Conservation (phyloP, 2,329 filamentous ascomycete genomes). For the Trichoderma sp. region DNA sequence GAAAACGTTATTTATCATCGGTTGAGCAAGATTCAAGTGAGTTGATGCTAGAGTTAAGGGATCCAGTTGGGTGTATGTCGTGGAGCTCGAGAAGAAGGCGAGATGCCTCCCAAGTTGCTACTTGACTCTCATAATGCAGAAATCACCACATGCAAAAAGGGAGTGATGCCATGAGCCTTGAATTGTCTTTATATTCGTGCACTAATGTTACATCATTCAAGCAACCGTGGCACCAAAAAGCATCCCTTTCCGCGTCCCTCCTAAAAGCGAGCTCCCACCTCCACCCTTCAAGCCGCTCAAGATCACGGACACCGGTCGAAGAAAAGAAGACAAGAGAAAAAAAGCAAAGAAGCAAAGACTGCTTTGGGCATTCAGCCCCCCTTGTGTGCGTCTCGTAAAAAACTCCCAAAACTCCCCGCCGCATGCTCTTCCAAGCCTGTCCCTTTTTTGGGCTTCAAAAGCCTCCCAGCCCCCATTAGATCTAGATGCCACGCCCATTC, state of each 20-base stretch:
- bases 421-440: slow-evolving; percentile 4
- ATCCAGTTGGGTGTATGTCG: no score
- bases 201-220: slow-evolving; percentile 5
- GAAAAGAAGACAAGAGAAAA: not conserved
- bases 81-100: no score
- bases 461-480: not conserved
- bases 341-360: not conserved
- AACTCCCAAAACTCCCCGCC: slow-evolving; percentile 18
- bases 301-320: not conserved
- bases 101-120: not conserved
- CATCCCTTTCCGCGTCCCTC: not conserved
- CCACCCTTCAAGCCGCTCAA: not conserved
- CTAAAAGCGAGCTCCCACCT: not conserved
- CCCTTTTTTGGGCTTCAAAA: not conserved
- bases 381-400: not conserved
- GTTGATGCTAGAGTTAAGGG: no score
- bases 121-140: not conserved
- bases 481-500: not conserved
- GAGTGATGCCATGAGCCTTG: not conserved
- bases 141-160: not conserved
- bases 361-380: not conserved
- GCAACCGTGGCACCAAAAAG: no score
- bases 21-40: no score
- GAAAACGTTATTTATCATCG: no score
- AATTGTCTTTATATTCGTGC: not conserved